phyloP scores from a whole-genome alignment of 139 green algal genomes.

The Raphidocelis subcapitata region DNA sequence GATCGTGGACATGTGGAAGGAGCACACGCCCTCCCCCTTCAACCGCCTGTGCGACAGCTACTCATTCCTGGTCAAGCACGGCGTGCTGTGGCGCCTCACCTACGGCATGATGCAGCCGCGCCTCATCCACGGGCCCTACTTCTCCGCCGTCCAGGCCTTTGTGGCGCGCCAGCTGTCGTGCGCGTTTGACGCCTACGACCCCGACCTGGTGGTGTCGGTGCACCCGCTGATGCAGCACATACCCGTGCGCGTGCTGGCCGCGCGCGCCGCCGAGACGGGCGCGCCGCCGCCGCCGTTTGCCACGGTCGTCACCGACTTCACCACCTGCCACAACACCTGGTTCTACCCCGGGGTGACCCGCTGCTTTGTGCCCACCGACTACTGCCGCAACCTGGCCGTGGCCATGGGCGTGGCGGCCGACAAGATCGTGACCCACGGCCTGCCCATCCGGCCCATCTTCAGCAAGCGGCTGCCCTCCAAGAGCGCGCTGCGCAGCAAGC shows the following conservation, averaged over 20 bases:
- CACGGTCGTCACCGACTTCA: conserved; percentile 96
- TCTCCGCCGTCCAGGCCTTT: conserved; percentile 41
- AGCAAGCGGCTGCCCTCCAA: conserved; percentile 55
- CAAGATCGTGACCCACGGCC: conserved; percentile 41
- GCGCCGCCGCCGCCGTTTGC: conserved; percentile 65
- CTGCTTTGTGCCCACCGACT: conserved; percentile 40
- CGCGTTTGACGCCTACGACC: conserved; percentile 58
- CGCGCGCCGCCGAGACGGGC: conserved; percentile 2
- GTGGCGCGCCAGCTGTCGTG: conserved; percentile 31
- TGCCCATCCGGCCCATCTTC: conserved; percentile 95
- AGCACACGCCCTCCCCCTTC: conserved; percentile 89
- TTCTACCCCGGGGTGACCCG: conserved; percentile 63
- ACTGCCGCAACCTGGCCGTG: conserved; percentile 11
- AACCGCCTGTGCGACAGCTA: conserved; percentile 91
- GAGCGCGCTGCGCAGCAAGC: conserved; percentile 37
- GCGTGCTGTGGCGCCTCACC: conserved; percentile 71
- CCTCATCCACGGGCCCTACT: conserved; percentile 72
- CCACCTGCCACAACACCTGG: conserved; percentile 96
- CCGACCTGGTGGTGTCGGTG: conserved; percentile 90
- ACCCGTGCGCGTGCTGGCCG: conserved; percentile 64
- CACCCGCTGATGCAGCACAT: conserved; percentile 98
- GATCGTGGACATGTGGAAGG: conserved; percentile 94
- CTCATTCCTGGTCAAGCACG: conserved; percentile 89
- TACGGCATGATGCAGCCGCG: conserved; percentile 68
- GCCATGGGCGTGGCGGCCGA: conserved; percentile 20